These are phyloP conservation scores for Phyllosticta citrichinensis DNA, from an alignment of 2,329 filamentous ascomycete genomes.

Conservation along the genomic window DNA sequence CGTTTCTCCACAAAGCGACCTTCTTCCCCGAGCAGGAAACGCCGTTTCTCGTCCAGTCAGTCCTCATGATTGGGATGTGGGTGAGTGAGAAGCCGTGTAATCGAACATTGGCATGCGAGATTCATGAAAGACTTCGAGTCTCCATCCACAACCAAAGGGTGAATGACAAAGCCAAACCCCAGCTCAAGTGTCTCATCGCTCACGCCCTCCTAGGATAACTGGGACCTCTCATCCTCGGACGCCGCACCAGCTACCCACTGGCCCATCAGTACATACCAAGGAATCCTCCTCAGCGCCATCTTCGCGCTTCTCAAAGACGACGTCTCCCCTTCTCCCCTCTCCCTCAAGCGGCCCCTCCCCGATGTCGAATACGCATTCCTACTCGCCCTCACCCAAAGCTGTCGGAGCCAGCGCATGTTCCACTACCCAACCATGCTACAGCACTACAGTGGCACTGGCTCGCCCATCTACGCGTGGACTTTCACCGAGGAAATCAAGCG, in stretches of 20 bases:
- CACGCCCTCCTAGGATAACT: not conserved
- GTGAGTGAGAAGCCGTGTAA: not conserved
- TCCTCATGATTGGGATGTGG: constrained; percentile 6
- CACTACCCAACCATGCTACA: not conserved
- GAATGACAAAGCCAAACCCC: not conserved
- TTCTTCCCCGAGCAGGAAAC: constrained; percentile 1
- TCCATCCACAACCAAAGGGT: not conserved
- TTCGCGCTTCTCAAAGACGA: not conserved
- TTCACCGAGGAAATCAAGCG: constrained; percentile 3
- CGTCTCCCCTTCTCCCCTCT: not conserved
- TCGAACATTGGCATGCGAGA: not conserved
- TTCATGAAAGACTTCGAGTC: not conserved
- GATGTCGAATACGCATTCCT: not conserved
- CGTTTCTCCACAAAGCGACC: constrained; percentile 3
- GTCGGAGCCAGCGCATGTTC: not conserved
- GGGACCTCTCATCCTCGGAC: not conserved
- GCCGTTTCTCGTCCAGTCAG: constrained; percentile 4
- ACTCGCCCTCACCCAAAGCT: not conserved
- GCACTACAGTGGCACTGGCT: not conserved
- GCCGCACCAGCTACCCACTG: not conserved
- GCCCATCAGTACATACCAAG: constrained; percentile 5
- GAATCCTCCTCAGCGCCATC: constrained; percentile 4
- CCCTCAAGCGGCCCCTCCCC: not conserved
- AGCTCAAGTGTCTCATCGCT: not conserved
- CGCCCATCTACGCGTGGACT: not conserved